Evolutionary conservation across 2,329 filamentous ascomycete species (phyloP), one percentile per base, ranked within the genome.

Genomic region (Aspergillus udagawae): DNA sequence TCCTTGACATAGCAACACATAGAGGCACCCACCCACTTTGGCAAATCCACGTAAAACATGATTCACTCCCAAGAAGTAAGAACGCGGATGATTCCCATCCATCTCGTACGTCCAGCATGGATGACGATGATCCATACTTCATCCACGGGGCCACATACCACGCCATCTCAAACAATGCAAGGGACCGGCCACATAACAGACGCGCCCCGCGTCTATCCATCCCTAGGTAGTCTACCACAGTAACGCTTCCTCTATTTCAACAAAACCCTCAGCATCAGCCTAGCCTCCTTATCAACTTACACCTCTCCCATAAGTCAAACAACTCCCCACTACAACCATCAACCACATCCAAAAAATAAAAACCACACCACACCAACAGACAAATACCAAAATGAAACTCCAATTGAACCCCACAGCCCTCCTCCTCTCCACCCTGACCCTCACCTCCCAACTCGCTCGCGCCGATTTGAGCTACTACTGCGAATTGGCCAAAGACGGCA

Each of bases 401-500:
- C 55, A 63, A 9, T 23, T 62, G 45, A 17, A 42, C 48, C 41
- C 48, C 44, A 35, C 52, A 47, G 52, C 65, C 53, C 54, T 70
- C 56, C 58, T 68, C 49, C 52, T 59, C 58, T 60, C 62, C 23
- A 49, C 62, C n/a, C 35, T 53, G 2, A 38, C 54, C 35, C 51
- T 60, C 0, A 5, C 14, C 4, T 35, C 4, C 12, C 28, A 29
- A 4, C 28, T 29, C 23, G 56, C 55, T 38, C 32, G 53, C 23
- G 61, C 58, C 12, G 35, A 51, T n/a, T 14, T 29, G n/a, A 27
- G 42, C 49, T 64, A 57, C 49, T 61, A 58, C 60, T 72, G 70
- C 54, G 54, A 56, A 21, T 64, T 71, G 52, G 66, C 67, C 2
- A 51, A 53, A 14, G 70, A 71, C 52, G 45, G 67, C 25, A 61